Base-by-base conservation (phyloP, 495 filamentous ascomycete species). In the Neurospora sp. region DNA sequence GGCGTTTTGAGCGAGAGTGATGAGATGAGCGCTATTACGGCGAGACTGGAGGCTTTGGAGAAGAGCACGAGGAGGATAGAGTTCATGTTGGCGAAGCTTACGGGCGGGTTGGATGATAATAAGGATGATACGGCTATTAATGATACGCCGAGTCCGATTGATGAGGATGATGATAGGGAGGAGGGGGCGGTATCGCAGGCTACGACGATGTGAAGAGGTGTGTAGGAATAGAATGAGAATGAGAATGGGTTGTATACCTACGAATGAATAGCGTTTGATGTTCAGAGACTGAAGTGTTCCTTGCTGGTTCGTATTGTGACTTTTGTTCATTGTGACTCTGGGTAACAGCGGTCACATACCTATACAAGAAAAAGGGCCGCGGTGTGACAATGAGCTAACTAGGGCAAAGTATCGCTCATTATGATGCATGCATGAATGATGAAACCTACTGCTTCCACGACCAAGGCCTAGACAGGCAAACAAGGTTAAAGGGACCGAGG, bases 21-120 rank as follows among this genome's bases (percentile, higher is more conserved):
- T 46, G 83, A 85, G 73, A 73, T 81, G 42, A 77, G 70, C 9
- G 80, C 78, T 42, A 72, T 86, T 31, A 76, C 76, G 5, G 54
- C 76, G 16, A 75, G 84, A n/a, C 69, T 86, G 71, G 80, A 79
- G 60, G 72, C 78, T 44, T 72, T 86, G 42, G 84, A 86, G 76
- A 78, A 78, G 71, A 77, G 78, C n/a, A 75, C 78, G 38, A 75
- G 73, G 54, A 75, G 84, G 71, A 82, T 86, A 41, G 82, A 86
- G 74, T 72, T 72, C 20, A 74, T 85, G 77, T 60, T 86, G 70
- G 54, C 38, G 71, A 78, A 72, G 75, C 70, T 84, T 71, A 77
- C 78, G 16, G 73, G 49, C 40, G 70, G 70, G 71, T 42, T 69
- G 27, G 46, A 60, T 4, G 75, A 62, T 60, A 54, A 27, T 18